These are phyloP conservation scores for Knoxia roxburghii DNA, from an alignment of 257 asterid species.

Conservation along the genomic window DNA sequence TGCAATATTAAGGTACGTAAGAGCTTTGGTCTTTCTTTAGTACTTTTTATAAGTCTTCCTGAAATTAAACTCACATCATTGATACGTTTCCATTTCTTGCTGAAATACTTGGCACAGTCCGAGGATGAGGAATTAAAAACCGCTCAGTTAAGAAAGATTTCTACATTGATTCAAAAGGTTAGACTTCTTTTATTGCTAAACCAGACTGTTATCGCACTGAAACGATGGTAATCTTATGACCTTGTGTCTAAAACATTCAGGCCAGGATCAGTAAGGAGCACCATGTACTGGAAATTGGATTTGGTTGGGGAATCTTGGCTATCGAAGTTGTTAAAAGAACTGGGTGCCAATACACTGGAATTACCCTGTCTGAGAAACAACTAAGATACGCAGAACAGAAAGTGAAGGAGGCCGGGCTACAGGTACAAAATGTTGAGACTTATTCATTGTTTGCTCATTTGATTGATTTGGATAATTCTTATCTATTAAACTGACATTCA, in stretches of 20 bases:
- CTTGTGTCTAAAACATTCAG: conserved; percentile 23
- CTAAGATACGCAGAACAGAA: conserved; percentile 55
- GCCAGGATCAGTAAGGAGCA: conserved; percentile 59
- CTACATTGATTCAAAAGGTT: conserved; percentile 74
- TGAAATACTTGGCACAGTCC: conserved; percentile 24
- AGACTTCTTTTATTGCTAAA: neutral
- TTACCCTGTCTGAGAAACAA: conserved; percentile 80
- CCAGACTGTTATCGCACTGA: neutral
- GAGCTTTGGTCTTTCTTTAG: neutral
- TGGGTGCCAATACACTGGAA: conserved; percentile 86
- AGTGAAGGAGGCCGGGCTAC: conserved; percentile 76
- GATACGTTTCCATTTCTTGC: no score
- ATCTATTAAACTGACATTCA: neutral
- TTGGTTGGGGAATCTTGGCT: conserved; percentile 95
- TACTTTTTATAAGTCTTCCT: neutral
- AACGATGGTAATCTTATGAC: no score
- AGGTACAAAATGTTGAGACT: no score
- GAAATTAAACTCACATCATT: no score
- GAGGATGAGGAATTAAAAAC: conserved; percentile 65
- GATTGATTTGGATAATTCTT: neutral
- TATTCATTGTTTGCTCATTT: neutral
- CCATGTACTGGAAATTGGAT: conserved; percentile 82
- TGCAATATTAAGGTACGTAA: conserved; percentile 61
- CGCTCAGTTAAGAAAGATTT: conserved; percentile 72
- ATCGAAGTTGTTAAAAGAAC: conserved; percentile 71